These are phyloP conservation scores for Populus tremula DNA, from an alignment of 345 rosid genomes.

Conservation along the genomic window DNA sequence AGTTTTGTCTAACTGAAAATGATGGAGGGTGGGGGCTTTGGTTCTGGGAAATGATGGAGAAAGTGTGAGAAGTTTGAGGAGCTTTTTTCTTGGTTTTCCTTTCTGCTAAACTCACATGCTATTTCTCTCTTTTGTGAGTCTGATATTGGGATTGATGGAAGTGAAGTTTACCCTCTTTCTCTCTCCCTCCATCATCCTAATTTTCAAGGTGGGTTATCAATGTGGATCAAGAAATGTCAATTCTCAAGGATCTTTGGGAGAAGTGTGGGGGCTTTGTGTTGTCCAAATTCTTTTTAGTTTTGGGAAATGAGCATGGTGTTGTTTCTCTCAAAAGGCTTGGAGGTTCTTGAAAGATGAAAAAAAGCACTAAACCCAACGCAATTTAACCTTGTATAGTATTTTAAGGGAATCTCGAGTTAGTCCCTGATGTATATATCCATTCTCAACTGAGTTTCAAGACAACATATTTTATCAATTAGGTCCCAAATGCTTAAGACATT, in stretches of 20 bases:
- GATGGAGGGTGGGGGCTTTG: constrained; percentile 41
- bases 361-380: neutral
- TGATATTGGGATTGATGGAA: constrained; percentile 47
- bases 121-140: constrained; percentile 13
- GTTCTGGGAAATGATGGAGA: constrained; percentile 40
- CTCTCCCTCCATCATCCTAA: constrained; percentile 14
- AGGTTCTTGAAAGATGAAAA: neutral
- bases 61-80: constrained; percentile 8
- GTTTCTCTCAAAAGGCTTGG: constrained; percentile 15
- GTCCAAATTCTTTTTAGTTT: constrained; percentile 39
- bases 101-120: neutral
- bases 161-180: constrained; percentile 3
- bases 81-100: neutral
- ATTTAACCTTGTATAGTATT: neutral
- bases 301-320: constrained; percentile 36
- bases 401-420: neutral
- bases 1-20: constrained; percentile 38
- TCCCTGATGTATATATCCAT: no score
- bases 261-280: constrained; percentile 37
- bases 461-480: no score
- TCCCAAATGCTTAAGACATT: no score
- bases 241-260: constrained; percentile 44
- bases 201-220: constrained; percentile 51
- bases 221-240: constrained; percentile 43
- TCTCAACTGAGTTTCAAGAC: no score